Evolutionary conservation across 2,329 filamentous ascomycete genomes (phyloP).

Genomic region (Fusarium marasasianum): DNA sequence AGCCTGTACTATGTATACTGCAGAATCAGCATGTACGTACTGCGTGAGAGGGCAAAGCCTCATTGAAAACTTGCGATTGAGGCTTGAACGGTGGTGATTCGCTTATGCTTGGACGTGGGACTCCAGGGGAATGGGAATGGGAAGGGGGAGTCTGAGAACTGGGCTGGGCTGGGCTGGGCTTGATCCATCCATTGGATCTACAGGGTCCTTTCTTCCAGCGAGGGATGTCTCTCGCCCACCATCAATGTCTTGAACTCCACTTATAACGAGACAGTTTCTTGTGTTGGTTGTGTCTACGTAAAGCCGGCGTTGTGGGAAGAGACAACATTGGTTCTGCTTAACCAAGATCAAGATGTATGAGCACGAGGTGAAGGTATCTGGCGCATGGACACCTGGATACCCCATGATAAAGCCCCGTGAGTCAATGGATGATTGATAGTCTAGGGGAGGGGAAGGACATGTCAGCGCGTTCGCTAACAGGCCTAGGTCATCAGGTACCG

Average conservation of each 20-base stretch:
- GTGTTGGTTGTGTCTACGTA: constrained; percentile 6
- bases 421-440: constrained; percentile 2
- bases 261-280: constrained; percentile 8
- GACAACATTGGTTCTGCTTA: background rate
- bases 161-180: background rate
- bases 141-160: constrained; percentile 17
- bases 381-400: constrained; percentile 20
- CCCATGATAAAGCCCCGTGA: constrained; percentile 31
- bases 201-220: constrained; percentile 34
- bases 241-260: constrained; percentile 30
- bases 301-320: background rate
- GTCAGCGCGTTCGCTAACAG: constrained; percentile 14
- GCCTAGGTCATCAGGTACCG: constrained; percentile 17
- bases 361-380: constrained; percentile 16
- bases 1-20: background rate
- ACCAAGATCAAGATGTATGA: constrained; percentile 8
- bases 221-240: constrained; percentile 26
- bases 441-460: background rate
- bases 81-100: constrained; percentile 30
- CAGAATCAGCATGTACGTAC: background rate
- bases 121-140: constrained; percentile 30
- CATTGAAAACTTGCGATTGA: constrained; percentile 14
- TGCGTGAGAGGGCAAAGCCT: constrained; percentile 1
- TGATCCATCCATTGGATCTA: constrained; percentile 37
- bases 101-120: constrained; percentile 5